Evolutionary conservation across 2,329 filamentous ascomycete genomes (phyloP).

Genomic region (Stagonosporopsis cucurbitacearum): DNA sequence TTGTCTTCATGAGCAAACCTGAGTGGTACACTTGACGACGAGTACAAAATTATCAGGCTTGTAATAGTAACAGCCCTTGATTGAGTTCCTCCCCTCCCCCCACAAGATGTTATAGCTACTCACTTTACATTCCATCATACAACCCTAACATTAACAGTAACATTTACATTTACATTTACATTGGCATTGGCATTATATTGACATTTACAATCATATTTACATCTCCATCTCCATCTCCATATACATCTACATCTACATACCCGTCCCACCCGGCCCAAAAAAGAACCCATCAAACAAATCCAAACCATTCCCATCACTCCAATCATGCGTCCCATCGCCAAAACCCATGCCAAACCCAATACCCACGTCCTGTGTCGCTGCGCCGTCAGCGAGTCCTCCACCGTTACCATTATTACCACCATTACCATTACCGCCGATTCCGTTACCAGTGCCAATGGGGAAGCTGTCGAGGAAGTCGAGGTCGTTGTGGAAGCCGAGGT

Average conservation of each 20-base stretch:
- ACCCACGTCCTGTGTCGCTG: constrained; percentile 66
- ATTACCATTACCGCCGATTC: neutral
- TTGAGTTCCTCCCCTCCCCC: too few species aligned
- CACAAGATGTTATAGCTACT: too few species aligned
- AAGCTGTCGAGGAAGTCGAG: constrained; percentile 63
- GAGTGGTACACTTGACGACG: too few species aligned
- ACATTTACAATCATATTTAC: too few species aligned
- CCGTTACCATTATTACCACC: neutral
- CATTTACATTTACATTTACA: too few species aligned
- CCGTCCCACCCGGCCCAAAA: constrained; percentile 34
- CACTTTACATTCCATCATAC: too few species aligned
- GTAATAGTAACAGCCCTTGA: too few species aligned
- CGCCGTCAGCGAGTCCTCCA: constrained; percentile 47
- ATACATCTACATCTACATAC: constrained; percentile 11
- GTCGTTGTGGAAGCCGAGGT: constrained; percentile 51
- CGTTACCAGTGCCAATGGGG: constrained; percentile 32
- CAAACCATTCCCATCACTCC: constrained; percentile 51
- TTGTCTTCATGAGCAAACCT: too few species aligned
- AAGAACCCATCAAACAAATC: constrained; percentile 70
- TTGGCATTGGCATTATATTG: too few species aligned
- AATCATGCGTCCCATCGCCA: constrained; percentile 64
- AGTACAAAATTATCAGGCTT: too few species aligned
- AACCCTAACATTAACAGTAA: too few species aligned
- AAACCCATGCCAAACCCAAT: constrained; percentile 61
- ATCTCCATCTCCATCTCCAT: neutral